Base-by-base conservation (phyloP, 768 basidiomycete genomes). In the Mycena crocata region DNA sequence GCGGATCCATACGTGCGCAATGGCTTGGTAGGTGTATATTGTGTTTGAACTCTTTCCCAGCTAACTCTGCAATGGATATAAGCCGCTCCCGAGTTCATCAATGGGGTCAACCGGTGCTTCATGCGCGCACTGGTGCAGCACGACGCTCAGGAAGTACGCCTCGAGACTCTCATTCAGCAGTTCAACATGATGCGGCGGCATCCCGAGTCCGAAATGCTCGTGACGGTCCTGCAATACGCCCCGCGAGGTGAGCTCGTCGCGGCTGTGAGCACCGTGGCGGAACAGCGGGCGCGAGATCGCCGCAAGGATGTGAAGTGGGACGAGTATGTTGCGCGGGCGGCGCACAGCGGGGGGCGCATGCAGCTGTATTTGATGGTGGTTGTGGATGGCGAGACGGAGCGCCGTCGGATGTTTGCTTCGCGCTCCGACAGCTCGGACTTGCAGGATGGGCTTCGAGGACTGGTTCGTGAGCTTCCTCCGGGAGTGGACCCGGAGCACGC, bases 361-460 rank as follows among this genome's bases (percentile, higher is more conserved):
- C 40, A 57, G 21, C 39, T 57, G 55, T 42, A 57, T n/a, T n/a
- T 57, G 21, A 31, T 57, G 55, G 12, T 1, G 9, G 17, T 57
- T 7, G n/a, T 21, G 21, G 55, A 57, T 17, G 55, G 40, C 8
- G 21, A 32, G 5, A 19, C 19, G 3, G 14, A 14, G 30, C 40
- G 30, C 17, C 55, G 19, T 6, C 19, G 28, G 30, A 57, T 57
- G 55, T 57, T 57, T 23, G 17, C 40, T n/a, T 21, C 0, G 55
- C 40, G 55, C n/a, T n/a, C 30, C 19, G 7, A 10, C 12, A 10
- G 19, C n/a, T 23, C 55, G 15, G 19, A n/a, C 4, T 12, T 42
- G 40, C 8, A 21, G 10, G 30, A 44, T 32, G 21, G 5, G 30
- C 30, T 57, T 26, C 17, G 15, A 24, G 12, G 44, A n/a, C 44